Evolutionary conservation across 2,329 filamentous ascomycete genomes (phyloP), one percentile per base, ranked within the genome.

Genomic region (Didymella glomerata): DNA sequence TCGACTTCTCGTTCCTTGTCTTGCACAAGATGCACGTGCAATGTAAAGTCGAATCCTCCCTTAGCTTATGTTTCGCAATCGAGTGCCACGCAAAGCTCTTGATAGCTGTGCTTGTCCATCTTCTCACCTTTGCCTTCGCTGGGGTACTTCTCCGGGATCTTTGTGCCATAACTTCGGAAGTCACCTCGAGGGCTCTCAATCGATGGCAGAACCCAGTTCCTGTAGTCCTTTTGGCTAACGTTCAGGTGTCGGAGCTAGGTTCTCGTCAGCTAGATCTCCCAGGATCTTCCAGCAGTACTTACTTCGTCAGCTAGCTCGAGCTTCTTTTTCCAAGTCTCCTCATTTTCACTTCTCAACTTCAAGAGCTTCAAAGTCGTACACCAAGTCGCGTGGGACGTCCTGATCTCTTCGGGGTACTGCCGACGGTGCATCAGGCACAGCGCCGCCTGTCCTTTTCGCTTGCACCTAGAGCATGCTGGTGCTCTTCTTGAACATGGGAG

Each of bases 401-500:
- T 22, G 1, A 58, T 48, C 30, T 75, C 71, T 3, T 53, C 60
- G 8, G 38, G 3, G 7, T 66, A 59, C 2, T 56, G 64, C 0
- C 66, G 66, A 0, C 73, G 70, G 5, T 69, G 67, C 0, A 71
- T 54, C 0, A 77, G 65, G 44, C 74, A 77, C 1, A 64, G 2
- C 0, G 63, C 40, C 1, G 42, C 54, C 7, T 52, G 13, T 2
- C 61, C 67, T 6, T 64, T 57, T 2, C 74, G 65, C 7, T 46
- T 51, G 52, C 74, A 76, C 8, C 74, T 71, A 0, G 66, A 63
- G 48, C 73, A 77, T 32, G 50, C 22, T 0, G 74, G 72, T 9
- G 60, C 48, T 1, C 65, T 73, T 25, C 72, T 63, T 0, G 72
- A 75, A 54, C 74, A 77, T 9, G 68, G 66, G 2, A 77, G 63